These are phyloP conservation scores for Beauveria rudraprayagi DNA, from an alignment of 2,329 filamentous ascomycete species.

Conservation along the genomic window DNA sequence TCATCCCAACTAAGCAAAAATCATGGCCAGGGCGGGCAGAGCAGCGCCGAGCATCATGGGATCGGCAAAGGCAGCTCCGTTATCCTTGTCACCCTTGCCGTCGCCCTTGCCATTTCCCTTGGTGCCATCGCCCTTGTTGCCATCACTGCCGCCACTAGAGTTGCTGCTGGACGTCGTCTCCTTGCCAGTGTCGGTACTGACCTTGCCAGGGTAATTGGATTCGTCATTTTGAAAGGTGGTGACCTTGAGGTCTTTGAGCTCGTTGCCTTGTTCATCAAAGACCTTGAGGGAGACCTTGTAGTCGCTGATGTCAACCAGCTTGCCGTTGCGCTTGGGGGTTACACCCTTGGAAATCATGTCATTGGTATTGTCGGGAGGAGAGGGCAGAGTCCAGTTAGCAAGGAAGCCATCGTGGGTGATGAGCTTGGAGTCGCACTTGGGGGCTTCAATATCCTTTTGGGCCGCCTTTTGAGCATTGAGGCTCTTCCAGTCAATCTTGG, in stretches of 20 bases:
- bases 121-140: neutral
- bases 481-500: conserved; percentile 60
- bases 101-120: neutral
- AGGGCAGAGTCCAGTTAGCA: conserved; percentile 71
- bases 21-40: conserved; percentile 26
- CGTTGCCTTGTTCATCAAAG: conserved; percentile 32
- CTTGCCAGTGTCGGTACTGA: conserved; percentile 28
- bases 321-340: conserved; percentile 51
- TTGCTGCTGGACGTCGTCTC: conserved; percentile 16
- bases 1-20: conserved; percentile 22
- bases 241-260: conserved; percentile 39
- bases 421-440: conserved; percentile 56
- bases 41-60: conserved; percentile 27
- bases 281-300: conserved; percentile 47
- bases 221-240: conserved; percentile 35
- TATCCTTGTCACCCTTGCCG: conserved; percentile 18
- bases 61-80: conserved; percentile 21
- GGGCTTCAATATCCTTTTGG: conserved; percentile 41
- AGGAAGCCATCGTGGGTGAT: conserved; percentile 63
- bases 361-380: conserved; percentile 57
- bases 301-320: conserved; percentile 60
- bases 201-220: conserved; percentile 39
- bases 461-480: conserved; percentile 57
- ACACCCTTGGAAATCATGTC: conserved; percentile 73
- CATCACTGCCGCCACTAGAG: conserved; percentile 11